These are phyloP conservation scores for Austropuccinia psidii DNA, from an alignment of 1,284 basidiomycete genomes.

Conservation along the genomic window DNA sequence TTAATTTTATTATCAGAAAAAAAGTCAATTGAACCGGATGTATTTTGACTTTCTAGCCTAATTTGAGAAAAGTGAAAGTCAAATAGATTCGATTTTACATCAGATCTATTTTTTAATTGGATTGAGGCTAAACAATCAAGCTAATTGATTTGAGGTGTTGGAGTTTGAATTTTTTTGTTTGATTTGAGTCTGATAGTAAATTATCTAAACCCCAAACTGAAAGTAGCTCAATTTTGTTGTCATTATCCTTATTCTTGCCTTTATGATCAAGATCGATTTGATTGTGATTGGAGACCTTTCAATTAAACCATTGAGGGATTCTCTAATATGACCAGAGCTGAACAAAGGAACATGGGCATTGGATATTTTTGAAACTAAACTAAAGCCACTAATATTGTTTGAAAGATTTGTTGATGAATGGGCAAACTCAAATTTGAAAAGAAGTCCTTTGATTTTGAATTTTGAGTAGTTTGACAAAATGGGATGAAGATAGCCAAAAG, in stretches of 20 bases:
- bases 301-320: neutral
- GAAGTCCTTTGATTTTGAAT: constrained; percentile 22
- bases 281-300: neutral
- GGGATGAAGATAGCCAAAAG: constrained; percentile 36
- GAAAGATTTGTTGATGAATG: neutral
- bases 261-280: neutral
- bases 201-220: constrained; percentile 33
- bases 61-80: constrained; percentile 31
- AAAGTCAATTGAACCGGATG: neutral
- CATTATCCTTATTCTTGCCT: neutral
- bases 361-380: constrained; percentile 8
- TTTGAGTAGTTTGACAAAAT: constrained; percentile 8
- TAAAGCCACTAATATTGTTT: constrained; percentile 24
- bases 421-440: constrained; percentile 13
- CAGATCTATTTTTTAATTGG: neutral
- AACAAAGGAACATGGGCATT: neutral
- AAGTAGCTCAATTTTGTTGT: constrained; percentile 7
- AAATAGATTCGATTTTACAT: constrained; percentile 31
- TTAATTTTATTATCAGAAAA: neutral
- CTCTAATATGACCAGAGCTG: neutral
- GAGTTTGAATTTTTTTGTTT: no score
- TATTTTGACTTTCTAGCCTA: neutral
- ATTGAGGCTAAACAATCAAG: no score
- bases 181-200: neutral
- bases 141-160: no score